Conservation (phyloP, 192 early-diverging fungal species). For the Podila epicladia region DNA sequence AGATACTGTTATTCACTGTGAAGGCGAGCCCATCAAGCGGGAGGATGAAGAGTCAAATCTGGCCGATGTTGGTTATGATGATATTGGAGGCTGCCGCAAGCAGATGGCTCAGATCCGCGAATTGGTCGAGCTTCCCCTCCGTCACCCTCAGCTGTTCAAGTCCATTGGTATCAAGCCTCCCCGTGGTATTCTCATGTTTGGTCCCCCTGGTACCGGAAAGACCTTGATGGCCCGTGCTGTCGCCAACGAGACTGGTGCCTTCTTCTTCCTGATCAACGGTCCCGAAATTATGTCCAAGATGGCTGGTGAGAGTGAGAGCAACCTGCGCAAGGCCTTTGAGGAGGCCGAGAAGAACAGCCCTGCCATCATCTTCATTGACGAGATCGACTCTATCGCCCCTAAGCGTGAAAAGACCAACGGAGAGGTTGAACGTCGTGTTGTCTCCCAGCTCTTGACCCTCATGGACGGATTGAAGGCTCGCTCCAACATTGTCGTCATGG, state of each 20-base stretch:
- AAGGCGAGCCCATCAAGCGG: slow-evolving; percentile 96
- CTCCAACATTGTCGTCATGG: slow-evolving; percentile 98
- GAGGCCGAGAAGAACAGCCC: slow-evolving; percentile 98
- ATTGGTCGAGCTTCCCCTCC: slow-evolving; percentile 95
- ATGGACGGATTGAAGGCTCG: slow-evolving; percentile 99
- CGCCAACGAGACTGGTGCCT: slow-evolving; percentile 98
- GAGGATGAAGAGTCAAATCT: slow-evolving; percentile 96
- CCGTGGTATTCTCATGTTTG: slow-evolving; percentile 96
- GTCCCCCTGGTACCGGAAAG: slow-evolving; percentile 99
- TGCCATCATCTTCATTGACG: slow-evolving; percentile 99
- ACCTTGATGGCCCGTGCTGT: slow-evolving; percentile 98
- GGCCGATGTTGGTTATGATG: slow-evolving; percentile 97
- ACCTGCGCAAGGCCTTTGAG: slow-evolving; percentile 98
- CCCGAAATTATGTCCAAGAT: slow-evolving; percentile 99
- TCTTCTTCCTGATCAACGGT: slow-evolving; percentile 99
- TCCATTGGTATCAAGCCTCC: slow-evolving; percentile 99
- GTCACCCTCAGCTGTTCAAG: slow-evolving; percentile 99
- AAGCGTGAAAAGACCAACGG: slow-evolving; percentile 99
- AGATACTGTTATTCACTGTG: slow-evolving; percentile 96
- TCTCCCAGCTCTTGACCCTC: slow-evolving; percentile 96
- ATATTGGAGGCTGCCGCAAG: slow-evolving; percentile 97
- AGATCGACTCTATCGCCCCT: slow-evolving; percentile 99
- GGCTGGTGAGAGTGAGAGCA: slow-evolving; percentile 98
- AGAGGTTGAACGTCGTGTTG: slow-evolving; percentile 98
- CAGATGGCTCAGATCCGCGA: slow-evolving; percentile 99